A percentile compares a stretch with the other conserved stretches of the same genome.
phyloP scores from a whole-genome alignment of 106 monocot genomes.

The Narthecium ossifragum region DNA sequence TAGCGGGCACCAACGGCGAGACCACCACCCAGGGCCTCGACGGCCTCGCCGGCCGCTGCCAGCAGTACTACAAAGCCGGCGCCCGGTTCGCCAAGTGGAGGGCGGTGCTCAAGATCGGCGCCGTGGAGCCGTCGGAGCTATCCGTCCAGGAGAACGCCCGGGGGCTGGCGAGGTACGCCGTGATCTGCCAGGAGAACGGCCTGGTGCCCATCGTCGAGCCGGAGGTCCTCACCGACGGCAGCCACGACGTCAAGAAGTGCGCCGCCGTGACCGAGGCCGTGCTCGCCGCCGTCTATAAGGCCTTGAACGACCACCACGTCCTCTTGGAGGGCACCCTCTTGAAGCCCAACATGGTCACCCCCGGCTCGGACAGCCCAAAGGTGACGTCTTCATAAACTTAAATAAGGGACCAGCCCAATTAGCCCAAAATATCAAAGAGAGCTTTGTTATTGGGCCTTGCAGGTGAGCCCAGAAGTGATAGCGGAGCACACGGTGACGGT shows the following conservation, averaged over 20 bases:
- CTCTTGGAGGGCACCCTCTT: constrained; percentile 47
- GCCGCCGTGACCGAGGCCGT: constrained; percentile 48
- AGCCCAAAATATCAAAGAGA: too few species aligned
- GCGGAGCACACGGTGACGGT: constrained; percentile 41
- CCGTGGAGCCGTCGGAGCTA: constrained; percentile 38
- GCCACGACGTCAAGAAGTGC: constrained; percentile 39
- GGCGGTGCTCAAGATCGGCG: constrained; percentile 45
- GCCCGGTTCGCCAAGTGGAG: constrained; percentile 27
- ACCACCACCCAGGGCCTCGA: constrained; percentile 43
- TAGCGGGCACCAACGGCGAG: constrained; percentile 35
- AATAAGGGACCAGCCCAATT: too few species aligned
- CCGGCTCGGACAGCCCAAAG: constrained; percentile 46
- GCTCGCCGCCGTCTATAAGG: constrained; percentile 57
- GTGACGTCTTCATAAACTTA: too few species aligned
- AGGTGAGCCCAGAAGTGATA: constrained; percentile 40
- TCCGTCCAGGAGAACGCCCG: constrained; percentile 43
- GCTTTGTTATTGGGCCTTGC: too few species aligned
- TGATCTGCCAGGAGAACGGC: constrained; percentile 52
- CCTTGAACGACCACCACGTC: constrained; percentile 51
- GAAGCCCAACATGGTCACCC: constrained; percentile 62
- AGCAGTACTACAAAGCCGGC: constrained; percentile 32
- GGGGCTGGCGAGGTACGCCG: constrained; percentile 44
- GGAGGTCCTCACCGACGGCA: constrained; percentile 52
- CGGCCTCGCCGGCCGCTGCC: constrained; percentile 22
- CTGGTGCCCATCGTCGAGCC: constrained; percentile 62